Evolutionary conservation across 108 stramenopile species (phyloP).

Genomic region (Conticribra guillardii): DNA sequence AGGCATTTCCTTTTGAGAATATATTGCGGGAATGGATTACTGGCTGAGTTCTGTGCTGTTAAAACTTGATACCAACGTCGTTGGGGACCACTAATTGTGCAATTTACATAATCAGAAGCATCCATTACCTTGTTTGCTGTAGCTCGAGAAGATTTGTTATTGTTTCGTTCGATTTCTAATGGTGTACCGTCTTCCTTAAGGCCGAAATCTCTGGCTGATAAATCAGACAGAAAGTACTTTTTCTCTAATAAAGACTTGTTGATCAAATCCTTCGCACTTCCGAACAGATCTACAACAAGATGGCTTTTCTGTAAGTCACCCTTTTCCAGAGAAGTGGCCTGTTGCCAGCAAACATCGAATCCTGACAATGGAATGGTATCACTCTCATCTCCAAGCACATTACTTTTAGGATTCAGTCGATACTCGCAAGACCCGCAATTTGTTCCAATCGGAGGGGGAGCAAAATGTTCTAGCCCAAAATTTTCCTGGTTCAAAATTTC

Average conservation of each 20-base stretch:
- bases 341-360: constrained; percentile 51
- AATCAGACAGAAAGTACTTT: constrained; percentile 45
- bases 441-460: constrained; percentile 39
- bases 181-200: constrained; percentile 12
- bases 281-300: constrained; percentile 39
- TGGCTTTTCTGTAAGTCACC: constrained; percentile 12
- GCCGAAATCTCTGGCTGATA: constrained; percentile 36
- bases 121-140: too few relatives aligned
- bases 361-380: constrained; percentile 36
- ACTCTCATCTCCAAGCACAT: not conserved
- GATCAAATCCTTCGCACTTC: constrained; percentile 11
- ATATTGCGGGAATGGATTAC: constrained; percentile 6
- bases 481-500: constrained; percentile 26
- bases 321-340: constrained; percentile 33
- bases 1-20: constrained; percentile 38
- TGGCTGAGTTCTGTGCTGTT: constrained; percentile 20
- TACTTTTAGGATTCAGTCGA: constrained; percentile 28
- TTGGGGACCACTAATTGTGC: constrained; percentile 29
- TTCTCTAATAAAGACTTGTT: constrained; percentile 17
- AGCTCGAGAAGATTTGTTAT: too few relatives aligned
- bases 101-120: too few relatives aligned
- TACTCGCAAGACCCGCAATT: constrained; percentile 56
- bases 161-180: constrained; percentile 7
- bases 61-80: constrained; percentile 53
- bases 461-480: constrained; percentile 12